Evolutionary conservation across 2,329 filamentous ascomycete genomes (phyloP).

Genomic region (Epichloe sibirici): DNA sequence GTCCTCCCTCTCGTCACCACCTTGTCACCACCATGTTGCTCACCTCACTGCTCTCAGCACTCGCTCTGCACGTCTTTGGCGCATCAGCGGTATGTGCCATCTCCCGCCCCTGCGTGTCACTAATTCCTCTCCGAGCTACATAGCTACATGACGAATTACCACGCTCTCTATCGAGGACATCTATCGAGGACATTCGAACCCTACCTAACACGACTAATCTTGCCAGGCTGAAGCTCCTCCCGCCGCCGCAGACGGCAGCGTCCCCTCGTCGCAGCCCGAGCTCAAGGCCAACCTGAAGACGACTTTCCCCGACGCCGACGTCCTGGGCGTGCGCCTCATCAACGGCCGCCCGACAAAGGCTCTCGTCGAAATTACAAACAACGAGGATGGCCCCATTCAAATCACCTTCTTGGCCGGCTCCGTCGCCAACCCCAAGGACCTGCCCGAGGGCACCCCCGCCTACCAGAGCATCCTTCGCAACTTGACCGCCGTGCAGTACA

Average conservation of each 20-base stretch:
- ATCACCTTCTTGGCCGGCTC: conserved; percentile 67
- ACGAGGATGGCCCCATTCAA: conserved; percentile 63
- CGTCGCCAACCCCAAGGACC: conserved; percentile 46
- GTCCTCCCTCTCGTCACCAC: neutral
- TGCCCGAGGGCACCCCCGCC: conserved; percentile 31
- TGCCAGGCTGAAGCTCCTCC: conserved; percentile 7
- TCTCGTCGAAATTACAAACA: conserved; percentile 71
- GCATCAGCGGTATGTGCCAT: conserved; percentile 2
- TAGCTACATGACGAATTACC: no score
- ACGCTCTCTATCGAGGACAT: no score
- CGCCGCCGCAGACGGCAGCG: conserved; percentile 1
- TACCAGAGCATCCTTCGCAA: conserved; percentile 61
- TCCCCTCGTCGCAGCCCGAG: conserved; percentile 1
- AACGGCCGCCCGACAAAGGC: conserved; percentile 82
- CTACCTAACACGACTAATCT: neutral
- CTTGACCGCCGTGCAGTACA: conserved; percentile 66
- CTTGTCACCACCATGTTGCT: conserved; percentile 4
- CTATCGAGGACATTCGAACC: no score
- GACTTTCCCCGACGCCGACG: conserved; percentile 57
- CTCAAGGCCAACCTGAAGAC: conserved; percentile 46
- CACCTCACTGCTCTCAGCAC: conserved; percentile 5
- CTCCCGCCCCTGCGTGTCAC: neutral
- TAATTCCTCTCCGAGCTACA: no score
- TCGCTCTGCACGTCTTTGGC: conserved; percentile 7
- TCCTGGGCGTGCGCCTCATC: conserved; percentile 91